Evolutionary conservation across 805 yeast genomes (phyloP).

Genomic region (Ogataea minuta): DNA sequence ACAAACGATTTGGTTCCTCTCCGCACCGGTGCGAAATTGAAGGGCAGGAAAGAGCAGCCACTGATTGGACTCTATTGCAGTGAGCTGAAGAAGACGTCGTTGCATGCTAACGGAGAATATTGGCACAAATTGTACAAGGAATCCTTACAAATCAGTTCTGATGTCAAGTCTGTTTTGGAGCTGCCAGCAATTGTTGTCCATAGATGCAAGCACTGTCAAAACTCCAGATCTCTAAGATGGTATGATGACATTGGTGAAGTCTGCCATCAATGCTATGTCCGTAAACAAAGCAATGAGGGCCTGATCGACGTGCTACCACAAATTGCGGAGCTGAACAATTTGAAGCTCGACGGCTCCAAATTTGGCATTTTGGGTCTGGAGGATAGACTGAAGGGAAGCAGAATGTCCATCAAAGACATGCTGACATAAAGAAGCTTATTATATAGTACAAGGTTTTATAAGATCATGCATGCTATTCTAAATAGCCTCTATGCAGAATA

Average conservation of each 20-base stretch:
- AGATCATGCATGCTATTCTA: conserved; percentile 4
- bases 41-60: conserved; percentile 34
- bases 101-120: conserved; percentile 8
- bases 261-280: conserved; percentile 30
- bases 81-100: conserved; percentile 29
- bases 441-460: background rate
- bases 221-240: conserved; percentile 23
- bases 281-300: conserved; percentile 22
- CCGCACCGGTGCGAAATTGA: conserved; percentile 32
- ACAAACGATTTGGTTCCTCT: conserved; percentile 26
- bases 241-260: conserved; percentile 12
- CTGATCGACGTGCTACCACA: conserved; percentile 28
- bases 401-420: conserved; percentile 24
- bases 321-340: conserved; percentile 13
- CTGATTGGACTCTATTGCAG: conserved; percentile 40
- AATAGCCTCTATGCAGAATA: conserved; percentile 42
- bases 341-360: conserved; percentile 20
- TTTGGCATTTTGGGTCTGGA: conserved; percentile 20
- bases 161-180: background rate
- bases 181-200: background rate
- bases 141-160: background rate
- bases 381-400: conserved; percentile 11
- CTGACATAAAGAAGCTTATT: conserved; percentile 12
- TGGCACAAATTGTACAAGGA: conserved; percentile 13
- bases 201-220: conserved; percentile 24